A percentile compares a stretch with the other conserved stretches of the same genome.
phyloP scores from a whole-genome alignment of 805 yeast genomes.

The Priceomyces medius region DNA sequence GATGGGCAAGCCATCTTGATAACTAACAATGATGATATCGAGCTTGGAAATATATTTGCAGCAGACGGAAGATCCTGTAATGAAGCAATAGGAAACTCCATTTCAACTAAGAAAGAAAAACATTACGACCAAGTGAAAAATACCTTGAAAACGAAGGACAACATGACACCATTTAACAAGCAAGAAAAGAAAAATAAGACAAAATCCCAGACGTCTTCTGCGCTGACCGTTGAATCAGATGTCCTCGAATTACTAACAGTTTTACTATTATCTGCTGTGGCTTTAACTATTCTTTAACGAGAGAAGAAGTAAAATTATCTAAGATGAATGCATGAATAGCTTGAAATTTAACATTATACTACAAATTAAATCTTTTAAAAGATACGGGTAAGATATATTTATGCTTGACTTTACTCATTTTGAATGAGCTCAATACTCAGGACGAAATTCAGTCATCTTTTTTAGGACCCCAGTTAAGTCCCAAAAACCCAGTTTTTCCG shows the following conservation, averaged over 20 bases:
- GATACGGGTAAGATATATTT: no score
- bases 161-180: neutral
- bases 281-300: neutral
- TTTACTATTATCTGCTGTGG: neutral
- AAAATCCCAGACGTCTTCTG: neutral
- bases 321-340: no score
- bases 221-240: neutral
- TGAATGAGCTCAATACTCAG: no score
- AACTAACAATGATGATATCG: constrained; percentile 12
- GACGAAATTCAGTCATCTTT: constrained; percentile 33
- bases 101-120: neutral
- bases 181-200: neutral
- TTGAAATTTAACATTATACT: no score
- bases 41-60: constrained; percentile 16
- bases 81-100: constrained; percentile 12
- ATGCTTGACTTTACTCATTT: no score
- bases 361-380: no score
- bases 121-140: neutral
- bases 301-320: no score
- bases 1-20: constrained; percentile 20
- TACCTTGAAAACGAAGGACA: neutral
- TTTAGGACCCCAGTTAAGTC: constrained; percentile 85
- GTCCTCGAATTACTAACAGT: neutral
- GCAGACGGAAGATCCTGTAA: constrained; percentile 28
- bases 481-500: constrained; percentile 62